A percentile compares a stretch with the other conserved stretches of the same genome.
phyloP scores from a whole-genome alignment of 192 early-diverging fungal genomes.

The Coemansia sp. region DNA sequence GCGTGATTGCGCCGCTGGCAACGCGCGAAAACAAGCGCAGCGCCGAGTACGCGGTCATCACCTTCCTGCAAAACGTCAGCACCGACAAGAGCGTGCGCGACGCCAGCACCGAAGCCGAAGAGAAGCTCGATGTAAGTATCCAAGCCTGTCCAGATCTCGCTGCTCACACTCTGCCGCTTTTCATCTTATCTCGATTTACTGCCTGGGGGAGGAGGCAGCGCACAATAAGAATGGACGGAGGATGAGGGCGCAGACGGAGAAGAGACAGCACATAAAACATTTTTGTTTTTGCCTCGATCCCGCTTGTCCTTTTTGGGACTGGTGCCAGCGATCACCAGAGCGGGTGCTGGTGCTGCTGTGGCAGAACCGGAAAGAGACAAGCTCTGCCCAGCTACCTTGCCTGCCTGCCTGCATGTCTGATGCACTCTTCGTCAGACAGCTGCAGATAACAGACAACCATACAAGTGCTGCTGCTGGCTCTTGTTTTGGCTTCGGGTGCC shows the following conservation, averaged over 20 bases:
- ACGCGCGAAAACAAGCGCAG: constrained; percentile 39
- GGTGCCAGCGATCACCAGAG: not conserved
- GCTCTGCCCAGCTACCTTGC: too few species aligned
- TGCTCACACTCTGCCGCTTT: not conserved
- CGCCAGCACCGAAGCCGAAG: constrained; percentile 66
- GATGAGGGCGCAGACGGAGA: too few species aligned
- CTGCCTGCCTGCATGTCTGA: too few species aligned
- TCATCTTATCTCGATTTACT: not conserved
- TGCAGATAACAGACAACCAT: too few species aligned
- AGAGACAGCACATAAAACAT: too few species aligned
- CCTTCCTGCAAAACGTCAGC: constrained; percentile 53
- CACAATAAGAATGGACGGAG: too few species aligned
- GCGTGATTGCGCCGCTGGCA: constrained; percentile 47
- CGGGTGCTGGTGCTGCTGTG: too few species aligned
- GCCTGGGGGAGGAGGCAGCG: too few species aligned
- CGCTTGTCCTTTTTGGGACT: not conserved
- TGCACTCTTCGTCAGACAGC: too few species aligned
- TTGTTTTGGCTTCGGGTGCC: too few species aligned
- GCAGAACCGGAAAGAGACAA: too few species aligned
- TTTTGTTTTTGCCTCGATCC: not conserved
- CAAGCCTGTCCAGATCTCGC: not conserved
- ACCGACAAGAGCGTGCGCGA: constrained; percentile 66
- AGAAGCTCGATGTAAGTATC: constrained; percentile 57
- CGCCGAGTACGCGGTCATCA: constrained; percentile 35
- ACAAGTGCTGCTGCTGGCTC: too few species aligned